Evolutionary conservation across 2,329 filamentous ascomycete genomes (phyloP).

Genomic region (Pseudopithomyces chartarum): DNA sequence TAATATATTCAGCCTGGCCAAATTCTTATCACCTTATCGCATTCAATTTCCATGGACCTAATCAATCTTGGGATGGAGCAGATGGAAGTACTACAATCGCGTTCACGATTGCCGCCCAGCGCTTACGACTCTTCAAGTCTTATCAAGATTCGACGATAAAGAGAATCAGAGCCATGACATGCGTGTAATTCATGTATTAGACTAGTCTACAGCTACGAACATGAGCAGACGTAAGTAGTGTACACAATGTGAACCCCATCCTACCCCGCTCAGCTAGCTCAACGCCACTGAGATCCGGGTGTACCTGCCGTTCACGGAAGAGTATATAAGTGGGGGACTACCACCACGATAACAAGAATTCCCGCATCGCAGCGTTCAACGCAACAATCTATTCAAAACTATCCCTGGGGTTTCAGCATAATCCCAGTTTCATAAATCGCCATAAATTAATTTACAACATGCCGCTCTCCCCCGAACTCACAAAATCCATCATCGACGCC

Average conservation of each 20-base stretch:
- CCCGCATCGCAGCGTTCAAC: not conserved
- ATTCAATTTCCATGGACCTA: too few species aligned
- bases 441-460: not conserved
- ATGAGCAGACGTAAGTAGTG: too few species aligned
- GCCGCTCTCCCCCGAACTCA: constrained; percentile 14
- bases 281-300: not conserved
- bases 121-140: too few species aligned
- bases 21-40: constrained; percentile 1
- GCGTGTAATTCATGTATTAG: too few species aligned
- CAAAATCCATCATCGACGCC: constrained; percentile 16
- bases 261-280: not conserved
- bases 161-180: too few species aligned
- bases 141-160: too few species aligned
- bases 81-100: not conserved
- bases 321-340: not conserved
- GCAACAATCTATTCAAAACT: not conserved
- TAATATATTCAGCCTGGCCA: not conserved
- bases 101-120: too few species aligned
- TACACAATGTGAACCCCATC: too few species aligned
- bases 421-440: not conserved
- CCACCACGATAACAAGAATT: not conserved
- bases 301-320: not conserved
- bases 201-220: too few species aligned
- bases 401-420: too few species aligned
- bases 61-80: not conserved